phyloP scores from a whole-genome alignment of 495 filamentous ascomycete genomes.

The Platismatia glauca region DNA sequence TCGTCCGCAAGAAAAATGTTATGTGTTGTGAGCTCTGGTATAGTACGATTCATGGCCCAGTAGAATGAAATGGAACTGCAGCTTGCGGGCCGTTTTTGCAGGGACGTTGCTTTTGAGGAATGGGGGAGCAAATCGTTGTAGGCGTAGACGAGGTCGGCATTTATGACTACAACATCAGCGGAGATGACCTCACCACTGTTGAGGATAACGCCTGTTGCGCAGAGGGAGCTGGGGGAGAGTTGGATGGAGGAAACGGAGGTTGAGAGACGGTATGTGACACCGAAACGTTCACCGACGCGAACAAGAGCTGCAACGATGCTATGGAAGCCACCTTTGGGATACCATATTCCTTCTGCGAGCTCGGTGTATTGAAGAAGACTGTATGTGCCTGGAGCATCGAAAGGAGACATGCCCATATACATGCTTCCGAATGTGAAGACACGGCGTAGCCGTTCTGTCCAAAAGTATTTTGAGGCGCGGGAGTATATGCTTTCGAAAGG shows the following conservation, averaged over 20 bases:
- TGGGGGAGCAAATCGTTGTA: slow-evolving; percentile 55
- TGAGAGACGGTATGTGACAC: slow-evolving; percentile 49
- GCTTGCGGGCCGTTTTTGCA: slow-evolving; percentile 42
- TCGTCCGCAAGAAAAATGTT: slow-evolving; percentile 67
- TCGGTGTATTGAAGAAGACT: slow-evolving; percentile 64
- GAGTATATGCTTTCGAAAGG: slow-evolving; percentile 56
- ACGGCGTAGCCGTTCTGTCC: slow-evolving; percentile 53
- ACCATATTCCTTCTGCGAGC: slow-evolving; percentile 64
- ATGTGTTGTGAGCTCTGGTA: slow-evolving; percentile 54
- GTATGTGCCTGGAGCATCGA: slow-evolving; percentile 64
- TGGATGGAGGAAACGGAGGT: slow-evolving; percentile 43
- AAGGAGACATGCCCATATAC: slow-evolving; percentile 72
- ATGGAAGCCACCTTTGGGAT: slow-evolving; percentile 60
- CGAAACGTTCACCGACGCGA: slow-evolving; percentile 43
- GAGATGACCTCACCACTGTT: slow-evolving; percentile 40
- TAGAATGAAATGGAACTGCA: slow-evolving; percentile 70
- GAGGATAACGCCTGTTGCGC: slow-evolving; percentile 47
- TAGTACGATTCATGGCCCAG: slow-evolving; percentile 49
- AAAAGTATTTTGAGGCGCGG: slow-evolving; percentile 52
- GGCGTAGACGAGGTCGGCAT: slow-evolving; percentile 62
- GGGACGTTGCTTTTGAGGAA: slow-evolving; percentile 36
- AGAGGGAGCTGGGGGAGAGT: slow-evolving; percentile 34
- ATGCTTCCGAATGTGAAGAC: slow-evolving; percentile 67
- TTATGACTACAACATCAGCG: slow-evolving; percentile 56
- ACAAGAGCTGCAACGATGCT: slow-evolving; percentile 48